Evolutionary conservation across 768 basidiomycete species (phyloP), one percentile per base, ranked within the genome.

Genomic region (Arthromyces matolae): DNA sequence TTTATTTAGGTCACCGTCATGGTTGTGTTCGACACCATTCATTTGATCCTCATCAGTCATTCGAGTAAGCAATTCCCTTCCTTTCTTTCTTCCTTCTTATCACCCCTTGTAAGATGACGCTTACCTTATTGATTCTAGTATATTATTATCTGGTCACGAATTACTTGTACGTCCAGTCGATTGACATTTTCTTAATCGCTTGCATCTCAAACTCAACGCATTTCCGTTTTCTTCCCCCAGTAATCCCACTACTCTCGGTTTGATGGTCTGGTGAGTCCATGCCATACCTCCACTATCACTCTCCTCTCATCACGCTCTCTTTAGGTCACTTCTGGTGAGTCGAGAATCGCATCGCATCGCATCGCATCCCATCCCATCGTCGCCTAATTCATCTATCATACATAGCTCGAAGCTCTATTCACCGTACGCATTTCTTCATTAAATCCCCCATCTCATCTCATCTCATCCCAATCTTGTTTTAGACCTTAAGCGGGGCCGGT

Each of bases 321-420:
- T 8, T 3, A 43, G 48, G 48, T 49, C 42, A 12, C 49, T 50
- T 25, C 49, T 50, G n/a, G 49, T 50, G 25, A 2, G 18, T 13
- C 2, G 19, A 10, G 20, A n/a, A n/a, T n/a, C n/a, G n/a, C n/a
- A n/a, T n/a, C n/a, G n/a, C n/a, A n/a, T n/a, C n/a, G n/a, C n/a
- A n/a, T n/a, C n/a, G n/a, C n/a, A n/a, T n/a, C n/a, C n/a, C n/a
- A n/a, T n/a, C n/a, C n/a, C n/a, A n/a, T 20, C 8, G 47, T 16
- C n/a, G 8, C 24, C 29, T 3, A 4, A 32, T 29, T 14, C n/a
- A 18, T 14, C 23, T 1, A 8, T 16, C 3, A 24, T 4, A 16
- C 10, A 2, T 10, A 50, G 49, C 49, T 50, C 33, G 42, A 50
- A 39, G 49, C 42, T 19, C 34, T 45, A 20, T 50, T 50, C 23